Conservation (phyloP, 305 asterid genomes). For the Ilex paraguariensis region DNA sequence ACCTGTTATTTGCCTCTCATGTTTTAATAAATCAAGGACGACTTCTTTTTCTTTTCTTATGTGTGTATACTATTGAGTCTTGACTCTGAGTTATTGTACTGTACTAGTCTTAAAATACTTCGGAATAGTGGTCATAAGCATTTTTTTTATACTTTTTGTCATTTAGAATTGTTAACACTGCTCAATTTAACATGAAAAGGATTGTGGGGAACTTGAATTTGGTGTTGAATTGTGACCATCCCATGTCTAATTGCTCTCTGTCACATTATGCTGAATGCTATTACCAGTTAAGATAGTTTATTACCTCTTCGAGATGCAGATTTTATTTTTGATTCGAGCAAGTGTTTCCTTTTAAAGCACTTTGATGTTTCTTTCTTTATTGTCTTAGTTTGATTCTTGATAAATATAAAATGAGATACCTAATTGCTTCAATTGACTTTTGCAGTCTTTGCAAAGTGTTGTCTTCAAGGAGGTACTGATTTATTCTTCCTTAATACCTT, state of each 20-base stretch:
- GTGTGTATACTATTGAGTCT: too few relatives aligned
- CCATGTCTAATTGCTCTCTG: too few relatives aligned
- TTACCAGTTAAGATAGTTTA: background rate
- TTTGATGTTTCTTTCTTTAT: background rate
- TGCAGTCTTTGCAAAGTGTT: constrained; percentile 98
- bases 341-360: too few relatives aligned
- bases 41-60: too few relatives aligned
- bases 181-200: background rate
- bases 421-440: constrained; percentile 20
- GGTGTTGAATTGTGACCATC: too few relatives aligned
- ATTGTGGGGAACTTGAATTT: background rate
- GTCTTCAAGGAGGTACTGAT: constrained; percentile 87
- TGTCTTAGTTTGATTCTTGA: constrained; percentile 15
- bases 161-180: background rate
- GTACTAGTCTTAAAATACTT: too few relatives aligned
- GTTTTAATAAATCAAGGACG: too few relatives aligned
- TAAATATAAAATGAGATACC: constrained; percentile 11
- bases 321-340: background rate
- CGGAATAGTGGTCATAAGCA: too few relatives aligned
- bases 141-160: too few relatives aligned
- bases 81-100: too few relatives aligned
- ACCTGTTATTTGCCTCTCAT: too few relatives aligned
- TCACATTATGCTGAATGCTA: background rate
- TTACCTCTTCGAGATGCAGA: background rate
- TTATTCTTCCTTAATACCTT: constrained; percentile 9